Evolutionary conservation across 2,329 filamentous ascomycete species (phyloP).

Genomic region (Blumeriella jaapii): DNA sequence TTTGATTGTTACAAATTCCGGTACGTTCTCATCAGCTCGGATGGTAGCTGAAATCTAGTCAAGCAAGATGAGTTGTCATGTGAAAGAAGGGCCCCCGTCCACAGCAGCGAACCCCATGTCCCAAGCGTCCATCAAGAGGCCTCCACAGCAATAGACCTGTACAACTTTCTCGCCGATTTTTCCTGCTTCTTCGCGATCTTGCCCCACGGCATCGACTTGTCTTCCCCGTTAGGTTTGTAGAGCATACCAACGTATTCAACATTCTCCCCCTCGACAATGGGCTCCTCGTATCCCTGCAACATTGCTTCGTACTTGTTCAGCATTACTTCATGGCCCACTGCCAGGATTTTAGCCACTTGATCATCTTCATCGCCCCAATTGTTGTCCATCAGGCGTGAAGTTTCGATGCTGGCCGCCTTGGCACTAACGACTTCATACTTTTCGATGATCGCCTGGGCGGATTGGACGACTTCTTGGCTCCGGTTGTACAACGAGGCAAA

Average conservation of each 20-base stretch:
- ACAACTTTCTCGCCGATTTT: slow-evolving; percentile 15
- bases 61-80: no score
- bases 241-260: slow-evolving; percentile 5
- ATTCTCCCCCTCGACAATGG: slow-evolving; percentile 7
- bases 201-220: slow-evolving; percentile 12
- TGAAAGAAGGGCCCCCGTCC: no score
- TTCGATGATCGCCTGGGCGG: slow-evolving; percentile 11
- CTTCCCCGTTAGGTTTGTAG: slow-evolving; percentile 3
- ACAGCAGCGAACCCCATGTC: no score
- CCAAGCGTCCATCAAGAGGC: background rate
- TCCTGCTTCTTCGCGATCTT: slow-evolving; percentile 16
- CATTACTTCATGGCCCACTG: slow-evolving; percentile 14
- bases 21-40: no score
- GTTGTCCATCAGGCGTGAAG: slow-evolving; percentile 7
- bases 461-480: slow-evolving; percentile 7
- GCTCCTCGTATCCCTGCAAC: slow-evolving; percentile 4
- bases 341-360: slow-evolving; percentile 8
- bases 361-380: slow-evolving; percentile 14
- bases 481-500: slow-evolving; percentile 14
- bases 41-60: no score
- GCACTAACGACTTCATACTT: slow-evolving; percentile 13
- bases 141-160: slow-evolving; percentile 6
- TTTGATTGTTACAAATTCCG: no score
- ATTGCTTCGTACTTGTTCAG: slow-evolving; percentile 16
- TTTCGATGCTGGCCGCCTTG: slow-evolving; percentile 7